Conservation (phyloP, 345 rosid species). For the Nasturtium officinale region DNA sequence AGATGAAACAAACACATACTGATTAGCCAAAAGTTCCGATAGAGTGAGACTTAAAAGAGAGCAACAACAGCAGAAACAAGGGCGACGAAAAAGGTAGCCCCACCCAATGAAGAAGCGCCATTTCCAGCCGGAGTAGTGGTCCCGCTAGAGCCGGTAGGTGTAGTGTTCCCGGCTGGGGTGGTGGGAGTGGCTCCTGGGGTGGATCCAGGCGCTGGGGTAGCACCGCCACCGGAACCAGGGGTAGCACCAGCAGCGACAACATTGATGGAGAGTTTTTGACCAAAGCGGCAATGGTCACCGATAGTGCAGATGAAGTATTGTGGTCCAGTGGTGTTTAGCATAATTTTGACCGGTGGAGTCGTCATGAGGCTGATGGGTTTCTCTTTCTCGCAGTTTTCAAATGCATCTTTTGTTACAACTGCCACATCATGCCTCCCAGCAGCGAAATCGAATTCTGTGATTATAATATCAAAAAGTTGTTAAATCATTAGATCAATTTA, state of each 20-base stretch:
- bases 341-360: constrained; percentile 48
- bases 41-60: constrained; percentile 34
- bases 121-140: constrained; percentile 32
- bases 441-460: constrained; percentile 58
- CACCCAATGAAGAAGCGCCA: constrained; percentile 35
- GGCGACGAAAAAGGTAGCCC: constrained; percentile 27
- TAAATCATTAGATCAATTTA: not conserved
- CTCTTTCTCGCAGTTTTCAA: constrained; percentile 43
- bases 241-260: constrained; percentile 40
- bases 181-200: constrained; percentile 28
- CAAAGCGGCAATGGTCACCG: constrained; percentile 49
- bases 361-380: constrained; percentile 32
- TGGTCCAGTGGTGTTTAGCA: constrained; percentile 50
- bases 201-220: constrained; percentile 5
- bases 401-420: constrained; percentile 48
- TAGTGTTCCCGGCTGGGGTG: constrained; percentile 27
- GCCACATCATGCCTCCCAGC: constrained; percentile 59
- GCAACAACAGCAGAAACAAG: constrained; percentile 38
- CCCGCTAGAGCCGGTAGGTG: constrained; percentile 29
- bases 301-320: constrained; percentile 53
- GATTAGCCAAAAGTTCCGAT: not conserved
- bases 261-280: constrained; percentile 53
- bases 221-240: not conserved
- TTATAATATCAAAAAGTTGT: not conserved
- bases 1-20: constrained; percentile 16